Base-by-base conservation (phyloP, 2,329 filamentous ascomycete genomes). In the Hypoxylon sp. region DNA sequence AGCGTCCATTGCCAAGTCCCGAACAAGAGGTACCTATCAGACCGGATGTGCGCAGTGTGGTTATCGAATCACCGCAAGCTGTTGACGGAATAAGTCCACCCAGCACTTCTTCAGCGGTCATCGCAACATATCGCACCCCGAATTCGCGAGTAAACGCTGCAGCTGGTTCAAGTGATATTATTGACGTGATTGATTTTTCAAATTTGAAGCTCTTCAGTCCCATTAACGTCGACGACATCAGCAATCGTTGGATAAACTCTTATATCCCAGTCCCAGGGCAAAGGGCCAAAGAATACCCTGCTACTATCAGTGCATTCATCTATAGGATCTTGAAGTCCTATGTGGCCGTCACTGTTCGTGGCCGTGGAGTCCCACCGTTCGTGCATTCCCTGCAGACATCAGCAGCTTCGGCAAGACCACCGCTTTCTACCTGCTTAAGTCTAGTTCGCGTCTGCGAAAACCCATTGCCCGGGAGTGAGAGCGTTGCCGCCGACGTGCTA, bases 191-290 rank as follows among this genome's bases (percentile, higher is more conserved):
- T 16, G 61, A 73, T 35, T 77, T 76, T 41, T 61, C 66, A 4
- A 26, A 44, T 8, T 46, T 71, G 2, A 67, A 73, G 8, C 68
- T 81, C 5, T 49, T 72, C 0, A 78, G 76, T 47, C 73, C 75
- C 2, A 77, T 80, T 54, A 71, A 78, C 35, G 72, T 70, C 0
- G 72, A 77, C 16, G 71, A 72, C 11, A 78, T 80, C 37, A 71
- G 68, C 8, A 78, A 75, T 29, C 76, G 77, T 7, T 81, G 77
- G 78, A 62, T 80, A 17, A 72, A 77, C 21, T 63, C 72, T 1
- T 79, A 73, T 25, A 72, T 80, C 4, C 76, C 77, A 0, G 49
- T 74, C 0, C 71, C 75, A 0, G 73, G 71, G 2, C 76, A 79
- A 37, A 67, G 57, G 3, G 46, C 68, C 21, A 80, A 80, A 49